Evolutionary conservation across 2,329 filamentous ascomycete species (phyloP).

Genomic region (Pseudopithomyces chartarum): DNA sequence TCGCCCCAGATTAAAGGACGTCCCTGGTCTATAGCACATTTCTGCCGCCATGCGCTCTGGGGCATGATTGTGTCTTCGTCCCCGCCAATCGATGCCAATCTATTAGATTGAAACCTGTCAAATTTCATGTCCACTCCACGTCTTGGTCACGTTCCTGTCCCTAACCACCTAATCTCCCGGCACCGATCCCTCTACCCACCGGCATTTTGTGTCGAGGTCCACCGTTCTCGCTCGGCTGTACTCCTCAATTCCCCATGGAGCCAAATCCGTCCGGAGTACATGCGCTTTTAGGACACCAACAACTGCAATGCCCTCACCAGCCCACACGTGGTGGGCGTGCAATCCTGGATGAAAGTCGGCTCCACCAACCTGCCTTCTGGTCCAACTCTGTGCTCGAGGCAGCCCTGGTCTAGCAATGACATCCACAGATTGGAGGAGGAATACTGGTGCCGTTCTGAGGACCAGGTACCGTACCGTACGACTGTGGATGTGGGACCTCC

Average conservation of each 20-base stretch:
- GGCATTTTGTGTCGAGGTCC: conserved; percentile 25
- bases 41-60: conserved; percentile 10
- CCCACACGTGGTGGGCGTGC: conserved; percentile 21
- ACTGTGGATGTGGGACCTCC: too few species aligned
- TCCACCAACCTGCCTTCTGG: neutral
- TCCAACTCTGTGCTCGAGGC: neutral
- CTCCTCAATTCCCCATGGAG: conserved; percentile 1
- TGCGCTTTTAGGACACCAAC: neutral
- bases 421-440: neutral
- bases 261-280: neutral
- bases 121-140: conserved; percentile 8
- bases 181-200: conserved; percentile 34
- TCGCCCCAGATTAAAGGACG: conserved; percentile 23
- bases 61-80: conserved; percentile 31
- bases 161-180: conserved; percentile 28
- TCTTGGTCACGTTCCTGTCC: conserved; percentile 14
- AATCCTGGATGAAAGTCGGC: neutral
- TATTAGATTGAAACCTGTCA: conserved; percentile 36
- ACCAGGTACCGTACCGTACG: too few species aligned
- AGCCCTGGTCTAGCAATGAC: neutral
- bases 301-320: neutral
- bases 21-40: conserved; percentile 22
- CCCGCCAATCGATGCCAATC: conserved; percentile 30
- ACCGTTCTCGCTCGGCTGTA: neutral
- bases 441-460: too few species aligned